phyloP scores from a whole-genome alignment of 2,329 filamentous ascomycete species.

The Trichoderma sp. region DNA sequence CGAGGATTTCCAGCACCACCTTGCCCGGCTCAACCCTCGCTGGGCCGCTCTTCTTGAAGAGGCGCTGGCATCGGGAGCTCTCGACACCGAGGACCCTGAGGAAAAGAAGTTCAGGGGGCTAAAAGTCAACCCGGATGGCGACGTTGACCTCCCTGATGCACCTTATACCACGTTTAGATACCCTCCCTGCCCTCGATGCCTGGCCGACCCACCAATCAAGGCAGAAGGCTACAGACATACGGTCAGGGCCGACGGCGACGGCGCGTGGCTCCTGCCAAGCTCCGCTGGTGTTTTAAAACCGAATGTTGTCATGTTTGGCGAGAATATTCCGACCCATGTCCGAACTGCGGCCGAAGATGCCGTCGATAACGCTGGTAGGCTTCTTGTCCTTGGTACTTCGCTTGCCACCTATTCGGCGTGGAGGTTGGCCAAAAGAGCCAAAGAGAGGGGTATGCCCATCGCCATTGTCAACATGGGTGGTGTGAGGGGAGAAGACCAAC shows the following conservation, averaged over 20 bases:
- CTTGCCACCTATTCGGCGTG: constrained; percentile 94
- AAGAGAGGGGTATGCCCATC: constrained; percentile 78
- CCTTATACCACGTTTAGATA: constrained; percentile 90
- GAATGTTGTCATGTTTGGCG: constrained; percentile 94
- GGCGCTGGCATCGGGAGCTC: constrained; percentile 68
- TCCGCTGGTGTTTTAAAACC: constrained; percentile 84
- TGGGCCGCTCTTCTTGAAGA: constrained; percentile 77
- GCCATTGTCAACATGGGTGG: constrained; percentile 87
- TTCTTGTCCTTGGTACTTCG: constrained; percentile 83
- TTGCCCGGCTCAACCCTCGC: constrained; percentile 76
- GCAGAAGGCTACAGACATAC: constrained; percentile 52
- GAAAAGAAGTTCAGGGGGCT: constrained; percentile 67
- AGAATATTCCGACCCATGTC: constrained; percentile 68
- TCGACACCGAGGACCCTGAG: constrained; percentile 72
- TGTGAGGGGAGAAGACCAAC: constrained; percentile 71
- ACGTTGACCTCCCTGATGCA: constrained; percentile 83
- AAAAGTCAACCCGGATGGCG: constrained; percentile 88
- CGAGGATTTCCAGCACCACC: constrained; percentile 68
- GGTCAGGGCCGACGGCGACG: constrained; percentile 73
- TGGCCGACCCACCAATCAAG: constrained; percentile 57
- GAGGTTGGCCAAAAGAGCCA: constrained; percentile 79
- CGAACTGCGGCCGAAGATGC: constrained; percentile 76
- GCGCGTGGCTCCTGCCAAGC: constrained; percentile 66
- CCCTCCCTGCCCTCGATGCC: constrained; percentile 79
- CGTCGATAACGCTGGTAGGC: constrained; percentile 69